These are phyloP conservation scores for Monilinia polystroma DNA, from an alignment of 2,329 filamentous ascomycete species.

Conservation along the genomic window DNA sequence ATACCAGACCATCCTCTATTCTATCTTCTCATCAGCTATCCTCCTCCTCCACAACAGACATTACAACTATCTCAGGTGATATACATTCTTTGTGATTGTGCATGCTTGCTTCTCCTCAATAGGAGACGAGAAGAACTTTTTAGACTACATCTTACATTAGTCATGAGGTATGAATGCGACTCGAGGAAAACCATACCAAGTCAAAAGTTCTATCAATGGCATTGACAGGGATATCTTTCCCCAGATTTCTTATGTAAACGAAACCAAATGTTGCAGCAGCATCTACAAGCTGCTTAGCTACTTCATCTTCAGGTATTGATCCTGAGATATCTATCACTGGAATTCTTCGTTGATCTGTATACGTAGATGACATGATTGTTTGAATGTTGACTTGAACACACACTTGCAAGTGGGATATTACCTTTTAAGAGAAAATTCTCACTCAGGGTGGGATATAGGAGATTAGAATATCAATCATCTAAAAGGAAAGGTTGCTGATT, in stretches of 20 bases:
- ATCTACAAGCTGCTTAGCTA: constrained; percentile 70
- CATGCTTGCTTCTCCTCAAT: constrained; percentile 70
- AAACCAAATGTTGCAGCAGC: constrained; percentile 85
- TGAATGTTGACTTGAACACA: neutral
- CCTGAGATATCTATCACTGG: constrained; percentile 81
- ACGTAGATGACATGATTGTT: neutral
- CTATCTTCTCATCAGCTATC: constrained; percentile 44
- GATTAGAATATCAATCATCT: too few species aligned
- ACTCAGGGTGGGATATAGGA: neutral
- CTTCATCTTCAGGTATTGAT: constrained; percentile 51
- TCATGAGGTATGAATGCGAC: neutral
- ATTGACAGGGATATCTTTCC: constrained; percentile 62
- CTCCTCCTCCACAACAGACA: too few species aligned
- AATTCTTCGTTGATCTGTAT: constrained; percentile 46
- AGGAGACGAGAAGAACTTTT: constrained; percentile 69
- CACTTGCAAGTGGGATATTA: neutral
- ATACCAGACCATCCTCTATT: constrained; percentile 89
- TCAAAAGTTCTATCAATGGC: constrained; percentile 71
- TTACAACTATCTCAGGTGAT: constrained; percentile 28
- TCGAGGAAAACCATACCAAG: constrained; percentile 53
- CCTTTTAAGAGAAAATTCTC: neutral
- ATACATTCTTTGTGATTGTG: constrained; percentile 64
- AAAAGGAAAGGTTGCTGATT: too few species aligned
- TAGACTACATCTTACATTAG: constrained; percentile 52
- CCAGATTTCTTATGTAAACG: constrained; percentile 79